Evolutionary conservation across 2,329 filamentous ascomycete genomes (phyloP), one percentile per base, ranked within the genome.

Genomic region (Tolypocladium guangdongense): DNA sequence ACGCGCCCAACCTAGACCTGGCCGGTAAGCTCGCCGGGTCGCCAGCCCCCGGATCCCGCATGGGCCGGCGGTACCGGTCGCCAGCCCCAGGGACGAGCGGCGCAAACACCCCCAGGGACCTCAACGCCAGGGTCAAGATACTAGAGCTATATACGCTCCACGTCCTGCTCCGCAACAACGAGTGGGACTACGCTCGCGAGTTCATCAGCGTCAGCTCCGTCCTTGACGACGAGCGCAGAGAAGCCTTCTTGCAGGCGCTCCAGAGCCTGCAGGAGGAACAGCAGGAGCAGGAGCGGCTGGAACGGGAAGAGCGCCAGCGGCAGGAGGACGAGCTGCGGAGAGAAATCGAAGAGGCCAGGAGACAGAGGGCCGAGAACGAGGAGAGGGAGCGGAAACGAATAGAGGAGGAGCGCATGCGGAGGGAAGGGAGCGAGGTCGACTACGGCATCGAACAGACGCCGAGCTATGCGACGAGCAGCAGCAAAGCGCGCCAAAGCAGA

Each of bases 141-240:
- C 81, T 99, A 50, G 93, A 99, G 71, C 78, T 99, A 10, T 99
- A 96, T 68, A 95, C 90, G 1, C 78, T 99, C 5, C 93, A 99
- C 65, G 89, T 97, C 8, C 81, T 99, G n/a, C 84, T 92, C 6
- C 81, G 90, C 52, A 97, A 96, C 62, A 84, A 89, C 53, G 90
- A 97, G 71, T 99, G 93, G 93, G 89, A 96, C 55, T 96, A 96
- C 63, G 90, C 93, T 4, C 82, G 83, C 55, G 88, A 95, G 61
- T 97, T 97, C 68, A 95, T 97, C 64, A 83, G 78, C 63, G 82
- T 90, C 64, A 93, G 85, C 67, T 84, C 92, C 48, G 83, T 96
- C 30, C 78, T 99, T 1, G 92, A 97, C 66, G 92, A 96, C 51
- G 93, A 97, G 72, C 82, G 89, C 46, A 84, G 89, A 57, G 90